A percentile compares a stretch with the other conserved stretches of the same genome.
phyloP scores from a whole-genome alignment of 768 basidiomycete species.

The Kwoniella mangroviensis region DNA sequence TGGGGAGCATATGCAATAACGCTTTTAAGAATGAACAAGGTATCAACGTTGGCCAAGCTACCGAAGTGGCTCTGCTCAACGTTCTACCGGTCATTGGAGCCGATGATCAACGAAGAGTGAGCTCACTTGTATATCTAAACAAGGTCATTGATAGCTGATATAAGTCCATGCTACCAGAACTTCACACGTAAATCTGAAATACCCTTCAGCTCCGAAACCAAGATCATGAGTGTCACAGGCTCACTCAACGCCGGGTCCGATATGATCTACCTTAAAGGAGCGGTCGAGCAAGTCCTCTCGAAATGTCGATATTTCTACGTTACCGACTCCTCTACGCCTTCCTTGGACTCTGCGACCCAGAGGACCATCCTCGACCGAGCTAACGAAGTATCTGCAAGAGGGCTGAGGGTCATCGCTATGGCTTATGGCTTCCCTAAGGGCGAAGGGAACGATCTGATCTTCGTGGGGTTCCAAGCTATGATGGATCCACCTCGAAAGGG shows the following conservation, averaged over 20 bases:
- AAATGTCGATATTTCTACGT: slow-evolving; percentile 89
- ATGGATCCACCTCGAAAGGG: slow-evolving; percentile 91
- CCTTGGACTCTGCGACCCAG: slow-evolving; percentile 71
- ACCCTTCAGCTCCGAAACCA: slow-evolving; percentile 90
- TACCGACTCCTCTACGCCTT: slow-evolving; percentile 83
- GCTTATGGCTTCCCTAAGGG: slow-evolving; percentile 72
- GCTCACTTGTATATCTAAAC: slow-evolving; percentile 43
- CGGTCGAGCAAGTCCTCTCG: slow-evolving; percentile 83
- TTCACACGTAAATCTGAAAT: slow-evolving; percentile 66
- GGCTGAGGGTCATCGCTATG: slow-evolving; percentile 87
- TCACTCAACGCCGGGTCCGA: slow-evolving; percentile 67
- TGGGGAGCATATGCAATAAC: slow-evolving; percentile 90
- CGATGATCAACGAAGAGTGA: slow-evolving; percentile 72
- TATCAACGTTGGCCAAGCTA: slow-evolving; percentile 80
- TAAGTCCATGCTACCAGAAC: slow-evolving; percentile 27
- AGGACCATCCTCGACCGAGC: slow-evolving; percentile 74
- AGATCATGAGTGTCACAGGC: slow-evolving; percentile 90
- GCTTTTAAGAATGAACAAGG: slow-evolving; percentile 76
- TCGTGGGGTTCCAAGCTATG: slow-evolving; percentile 94
- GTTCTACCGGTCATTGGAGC: slow-evolving; percentile 71
- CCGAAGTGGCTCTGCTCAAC: slow-evolving; percentile 89
- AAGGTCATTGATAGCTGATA: neutral
- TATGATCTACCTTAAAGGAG: slow-evolving; percentile 88
- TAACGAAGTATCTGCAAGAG: slow-evolving; percentile 70
- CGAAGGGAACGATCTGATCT: slow-evolving; percentile 67